Percentiles rank a stretch among this genome's conserved stretches.
phyloP scores from a whole-genome alignment of 495 filamentous ascomycete species.

The Aspergillus steynii region DNA sequence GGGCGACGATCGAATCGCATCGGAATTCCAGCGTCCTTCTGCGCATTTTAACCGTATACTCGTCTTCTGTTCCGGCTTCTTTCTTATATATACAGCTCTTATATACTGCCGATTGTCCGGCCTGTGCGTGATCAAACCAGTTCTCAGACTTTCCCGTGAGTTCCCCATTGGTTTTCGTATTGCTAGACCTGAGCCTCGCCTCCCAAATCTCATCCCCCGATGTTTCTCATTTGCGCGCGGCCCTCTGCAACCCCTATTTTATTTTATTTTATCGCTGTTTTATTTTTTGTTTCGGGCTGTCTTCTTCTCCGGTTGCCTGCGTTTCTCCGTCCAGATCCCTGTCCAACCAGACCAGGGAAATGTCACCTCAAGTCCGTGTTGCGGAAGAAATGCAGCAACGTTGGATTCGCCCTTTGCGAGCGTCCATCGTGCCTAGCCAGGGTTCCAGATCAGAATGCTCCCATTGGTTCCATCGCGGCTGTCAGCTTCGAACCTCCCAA shows the following conservation, averaged over 20 bases:
- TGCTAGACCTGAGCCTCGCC: background rate
- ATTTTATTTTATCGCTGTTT: background rate
- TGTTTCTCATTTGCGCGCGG: background rate
- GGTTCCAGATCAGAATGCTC: conserved; percentile 23
- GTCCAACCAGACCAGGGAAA: conserved; percentile 5
- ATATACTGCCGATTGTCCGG: background rate
- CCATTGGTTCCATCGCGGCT: conserved; percentile 23
- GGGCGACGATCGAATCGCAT: background rate
- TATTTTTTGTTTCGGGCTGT: background rate
- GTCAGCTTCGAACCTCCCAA: conserved; percentile 21
- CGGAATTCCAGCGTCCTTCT: background rate
- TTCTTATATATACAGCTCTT: conserved; percentile 1
- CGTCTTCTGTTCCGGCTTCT: background rate
- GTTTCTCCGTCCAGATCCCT: conserved; percentile 8
- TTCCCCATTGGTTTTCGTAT: background rate
- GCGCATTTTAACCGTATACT: background rate
- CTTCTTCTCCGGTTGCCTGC: background rate
- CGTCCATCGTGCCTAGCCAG: conserved; percentile 7
- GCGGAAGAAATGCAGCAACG: conserved; percentile 14
- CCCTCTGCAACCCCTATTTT: background rate
- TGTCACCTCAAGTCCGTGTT: conserved; percentile 8
- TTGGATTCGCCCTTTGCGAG: conserved; percentile 14
- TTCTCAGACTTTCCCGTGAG: background rate
- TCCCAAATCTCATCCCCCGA: background rate
- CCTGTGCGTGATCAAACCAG: background rate